These are phyloP conservation scores for Phlyctochytrium bullatum DNA, from an alignment of 192 early-diverging fungal species.

Conservation along the genomic window DNA sequence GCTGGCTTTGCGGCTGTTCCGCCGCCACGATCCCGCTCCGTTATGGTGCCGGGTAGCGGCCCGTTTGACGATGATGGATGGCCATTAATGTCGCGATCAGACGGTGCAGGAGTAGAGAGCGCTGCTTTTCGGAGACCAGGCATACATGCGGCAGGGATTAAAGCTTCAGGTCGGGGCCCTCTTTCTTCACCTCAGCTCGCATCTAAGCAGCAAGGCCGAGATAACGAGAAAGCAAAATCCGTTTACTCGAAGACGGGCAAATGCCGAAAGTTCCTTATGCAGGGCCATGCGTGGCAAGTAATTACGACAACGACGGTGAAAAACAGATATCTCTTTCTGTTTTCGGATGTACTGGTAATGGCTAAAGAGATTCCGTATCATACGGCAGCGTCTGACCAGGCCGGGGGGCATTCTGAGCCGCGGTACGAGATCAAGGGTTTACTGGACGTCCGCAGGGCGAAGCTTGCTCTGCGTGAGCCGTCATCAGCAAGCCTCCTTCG, in stretches of 20 bases:
- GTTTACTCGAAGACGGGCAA: no score
- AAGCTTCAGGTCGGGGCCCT: no score
- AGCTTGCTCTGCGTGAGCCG: conserved; percentile 27
- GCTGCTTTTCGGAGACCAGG: no score
- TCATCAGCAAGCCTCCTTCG: conserved; percentile 1
- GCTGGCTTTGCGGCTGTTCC: no score
- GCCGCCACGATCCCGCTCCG: no score
- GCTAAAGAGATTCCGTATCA: conserved; percentile 61
- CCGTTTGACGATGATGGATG: no score
- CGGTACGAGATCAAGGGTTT: conserved; percentile 26
- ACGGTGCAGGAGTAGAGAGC: no score
- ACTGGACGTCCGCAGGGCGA: conserved; percentile 10
- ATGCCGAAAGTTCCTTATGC: conserved; percentile 40
- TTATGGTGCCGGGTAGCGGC: no score
- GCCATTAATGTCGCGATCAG: no score
- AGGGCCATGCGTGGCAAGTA: conserved; percentile 62
- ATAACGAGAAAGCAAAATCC: background rate
- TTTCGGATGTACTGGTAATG: conserved; percentile 62
- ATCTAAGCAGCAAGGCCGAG: background rate
- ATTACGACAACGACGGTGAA: conserved; percentile 65
- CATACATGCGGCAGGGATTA: no score
- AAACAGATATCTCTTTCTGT: conserved; percentile 66
- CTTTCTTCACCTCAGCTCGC: background rate
- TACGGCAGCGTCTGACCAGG: conserved; percentile 29
- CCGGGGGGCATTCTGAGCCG: conserved; percentile 1